Percentiles rank a stretch among this genome's conserved stretches.
phyloP scores from a whole-genome alignment of 805 yeast genomes.

The Scheffersomyces spartinae region DNA sequence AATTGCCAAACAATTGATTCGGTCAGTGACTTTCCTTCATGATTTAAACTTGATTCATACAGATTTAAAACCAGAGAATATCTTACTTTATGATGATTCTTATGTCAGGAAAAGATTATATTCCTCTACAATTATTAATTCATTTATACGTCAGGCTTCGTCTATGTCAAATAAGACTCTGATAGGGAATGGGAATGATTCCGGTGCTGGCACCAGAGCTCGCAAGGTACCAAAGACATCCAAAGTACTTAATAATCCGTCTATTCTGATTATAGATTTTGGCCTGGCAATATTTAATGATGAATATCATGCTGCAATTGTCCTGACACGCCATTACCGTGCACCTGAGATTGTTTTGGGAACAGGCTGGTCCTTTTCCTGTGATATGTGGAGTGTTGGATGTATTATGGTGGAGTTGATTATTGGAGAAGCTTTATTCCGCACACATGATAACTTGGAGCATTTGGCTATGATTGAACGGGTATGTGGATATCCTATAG shows the following conservation, averaged over 20 bases:
- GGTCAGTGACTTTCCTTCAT: constrained; percentile 82
- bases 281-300: constrained; percentile 94
- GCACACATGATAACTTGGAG: constrained; percentile 89
- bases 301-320: constrained; percentile 86
- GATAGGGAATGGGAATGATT: too few relatives aligned
- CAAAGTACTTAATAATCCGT: constrained; percentile 60
- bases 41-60: constrained; percentile 88
- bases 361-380: constrained; percentile 93
- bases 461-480: constrained; percentile 93
- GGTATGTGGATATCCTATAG: constrained; percentile 47
- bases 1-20: constrained; percentile 71
- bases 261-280: constrained; percentile 85
- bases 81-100: constrained; percentile 50
- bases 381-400: constrained; percentile 96
- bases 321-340: constrained; percentile 90
- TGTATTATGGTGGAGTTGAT: constrained; percentile 85
- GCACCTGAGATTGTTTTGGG: constrained; percentile 96
- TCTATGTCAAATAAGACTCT: too few relatives aligned
- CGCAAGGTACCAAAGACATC: too few relatives aligned
- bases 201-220: too few relatives aligned
- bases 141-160: too few relatives aligned
- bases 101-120: constrained; percentile 30
- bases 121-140: too few relatives aligned
- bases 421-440: constrained; percentile 90
- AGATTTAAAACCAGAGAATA: constrained; percentile 93